Evolutionary conservation across 2,329 filamentous ascomycete genomes (phyloP), one percentile per base, ranked within the genome.

Genomic region (Colletotrichum simmondsii): DNA sequence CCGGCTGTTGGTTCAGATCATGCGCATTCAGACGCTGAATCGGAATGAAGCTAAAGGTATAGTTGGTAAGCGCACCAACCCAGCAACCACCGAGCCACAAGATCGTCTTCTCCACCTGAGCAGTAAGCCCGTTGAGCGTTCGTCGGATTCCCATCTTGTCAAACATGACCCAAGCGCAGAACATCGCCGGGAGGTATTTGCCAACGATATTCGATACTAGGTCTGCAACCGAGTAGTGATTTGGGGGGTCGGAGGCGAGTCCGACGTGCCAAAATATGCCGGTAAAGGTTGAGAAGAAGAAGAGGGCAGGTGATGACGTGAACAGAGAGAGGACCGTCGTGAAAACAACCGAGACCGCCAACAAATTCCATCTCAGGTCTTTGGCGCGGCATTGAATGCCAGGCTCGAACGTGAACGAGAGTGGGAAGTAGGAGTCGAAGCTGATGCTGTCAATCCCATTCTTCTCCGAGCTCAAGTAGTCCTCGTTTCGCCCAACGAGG

Each of bases 1-100:
- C 97, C 0, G 97, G 96, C 79, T 99, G 95, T 77, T 95, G 92
- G 60, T 93, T 85, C 56, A 99, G 90, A 79, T 99, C 97, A 80
- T 97, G 95, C 0, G 92, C 91, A 10, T 94, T 98, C n/a, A 99
- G 88, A 2, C 97, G 92, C 81, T 95, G 91, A 76, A 99, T 97
- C 0, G 97, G 97, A 74, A 99, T 98, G 83, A 94, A 93, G 77
- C 95, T 93, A 78, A 99, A 94, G 0, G 97, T 98, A 83, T 98
- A 97, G 83, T 98, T 98, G 79, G 96, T 96, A 76, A 99, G 84
- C 1, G 94, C 92, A 19, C 95, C 97, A 52, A 98, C 91, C 93
- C 97, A 99, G 79, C 93, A 95, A 8, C 92, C 92, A 1, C 95
- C 95, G 1, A 99, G 87, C 93, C 95, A 98, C 32, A 98, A 87